Evolutionary conservation across 2,329 filamentous ascomycete species (phyloP).

Genomic region (Tolypocladium pustulatum): DNA sequence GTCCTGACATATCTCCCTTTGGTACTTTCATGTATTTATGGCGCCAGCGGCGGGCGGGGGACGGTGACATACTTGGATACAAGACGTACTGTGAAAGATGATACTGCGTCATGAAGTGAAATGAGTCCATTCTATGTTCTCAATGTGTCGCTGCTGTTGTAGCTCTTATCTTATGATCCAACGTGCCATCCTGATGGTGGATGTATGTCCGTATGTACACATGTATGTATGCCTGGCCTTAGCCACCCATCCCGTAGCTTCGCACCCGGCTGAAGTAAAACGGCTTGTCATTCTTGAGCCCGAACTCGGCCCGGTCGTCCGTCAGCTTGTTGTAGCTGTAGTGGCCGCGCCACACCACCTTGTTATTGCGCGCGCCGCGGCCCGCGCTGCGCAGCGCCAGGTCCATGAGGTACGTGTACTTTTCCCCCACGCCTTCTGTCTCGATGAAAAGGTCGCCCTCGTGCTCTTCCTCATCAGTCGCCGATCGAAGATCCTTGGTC

Average conservation of each 20-base stretch:
- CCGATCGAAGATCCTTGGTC: neutral
- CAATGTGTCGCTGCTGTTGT: neutral
- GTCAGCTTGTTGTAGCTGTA: constrained; percentile 86
- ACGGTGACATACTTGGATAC: neutral
- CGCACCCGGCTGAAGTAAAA: constrained; percentile 59
- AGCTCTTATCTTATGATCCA: neutral
- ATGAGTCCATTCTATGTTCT: neutral
- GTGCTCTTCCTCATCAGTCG: constrained; percentile 8
- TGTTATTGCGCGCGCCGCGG: constrained; percentile 65
- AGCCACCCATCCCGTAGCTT: constrained; percentile 44
- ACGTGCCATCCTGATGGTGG: neutral
- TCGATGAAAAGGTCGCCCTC: constrained; percentile 72
- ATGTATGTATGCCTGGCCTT: neutral
- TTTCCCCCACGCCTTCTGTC: constrained; percentile 67
- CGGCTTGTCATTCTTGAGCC: constrained; percentile 50
- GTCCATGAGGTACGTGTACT: constrained; percentile 81
- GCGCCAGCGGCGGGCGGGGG: neutral
- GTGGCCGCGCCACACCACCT: constrained; percentile 78
- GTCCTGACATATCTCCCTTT: neutral
- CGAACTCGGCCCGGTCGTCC: constrained; percentile 83
- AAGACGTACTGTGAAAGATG: neutral
- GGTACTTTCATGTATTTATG: neutral
- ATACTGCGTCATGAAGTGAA: neutral
- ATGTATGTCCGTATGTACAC: neutral
- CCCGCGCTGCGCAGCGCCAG: constrained; percentile 57